Base-by-base conservation (phyloP, 1,284 basidiomycete species). In the Ceratobasidium sp. region DNA sequence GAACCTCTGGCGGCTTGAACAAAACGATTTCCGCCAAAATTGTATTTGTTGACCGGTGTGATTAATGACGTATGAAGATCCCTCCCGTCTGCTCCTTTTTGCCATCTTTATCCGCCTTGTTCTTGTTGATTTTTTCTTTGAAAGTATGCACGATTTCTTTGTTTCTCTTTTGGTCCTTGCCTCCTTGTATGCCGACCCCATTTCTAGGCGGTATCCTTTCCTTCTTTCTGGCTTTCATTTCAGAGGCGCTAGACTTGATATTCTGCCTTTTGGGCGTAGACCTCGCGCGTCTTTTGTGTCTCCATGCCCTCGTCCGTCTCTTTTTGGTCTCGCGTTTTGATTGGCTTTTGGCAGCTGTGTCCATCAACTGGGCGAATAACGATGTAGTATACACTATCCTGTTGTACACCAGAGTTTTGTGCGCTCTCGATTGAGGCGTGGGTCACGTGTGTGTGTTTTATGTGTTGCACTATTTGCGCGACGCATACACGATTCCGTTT, bases 361-460 rank as follows among this genome's bases (percentile, higher is more conserved):
- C 69, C 53, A 14, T 37, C 19, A 48, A 37, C 22, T 69, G 69
- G 69, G 69, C 58, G 43, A 72, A 72, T 72, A 54, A 72, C 56
- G 69, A 58, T 72, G 69, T 72, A 72, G 69, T 72, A 58, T 72
- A 72, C 69, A 59, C 53, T 56, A 39, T 54, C 39, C 58, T 72
- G 68, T 71, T 71, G 69, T 72, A 72, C 49, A 72, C 61, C 69
- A 72, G 69, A 61, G 56, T 39, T 51, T 71, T 59, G 39, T 43
- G 66, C 43, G 54, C 66, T 48, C 54, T 56, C 9, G 31, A n/a
- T n/a, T n/a, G n/a, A n/a, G 27, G 53, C 27, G 53, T 27, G 13
- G 16, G 14, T 29, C 53, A 56, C 53, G 53, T 56, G 53, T 31
- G 9, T 37, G 24, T 62, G 61, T 62, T 62, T 62, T 43, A 14